Conservation (phyloP, 306 rosid genomes). For the Castanea crenata region DNA sequence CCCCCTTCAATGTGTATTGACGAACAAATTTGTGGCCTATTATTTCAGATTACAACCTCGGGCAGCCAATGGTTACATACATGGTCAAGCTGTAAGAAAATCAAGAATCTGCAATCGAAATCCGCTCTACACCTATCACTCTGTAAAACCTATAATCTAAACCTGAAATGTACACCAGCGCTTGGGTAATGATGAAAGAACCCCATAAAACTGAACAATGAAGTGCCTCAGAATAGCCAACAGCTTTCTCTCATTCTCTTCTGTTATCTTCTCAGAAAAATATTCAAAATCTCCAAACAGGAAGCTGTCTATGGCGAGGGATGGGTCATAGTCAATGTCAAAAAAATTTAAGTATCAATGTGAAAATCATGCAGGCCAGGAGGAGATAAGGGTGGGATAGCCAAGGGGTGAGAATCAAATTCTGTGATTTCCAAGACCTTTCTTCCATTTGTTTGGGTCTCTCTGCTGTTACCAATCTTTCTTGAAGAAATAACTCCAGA, state of each 20-base stretch:
- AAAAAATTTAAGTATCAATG: slow-evolving; percentile 16
- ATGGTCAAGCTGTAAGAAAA: slow-evolving; percentile 20
- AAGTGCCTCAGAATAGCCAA: slow-evolving; percentile 36
- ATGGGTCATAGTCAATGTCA: slow-evolving; percentile 7
- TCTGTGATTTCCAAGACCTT: slow-evolving; percentile 57
- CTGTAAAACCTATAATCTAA: slow-evolving; percentile 52
- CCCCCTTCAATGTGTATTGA: slow-evolving; percentile 37
- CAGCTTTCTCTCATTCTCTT: slow-evolving; percentile 37
- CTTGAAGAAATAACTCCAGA: slow-evolving; percentile 51
- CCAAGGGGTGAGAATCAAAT: slow-evolving; percentile 41
- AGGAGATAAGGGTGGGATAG: slow-evolving; percentile 82
- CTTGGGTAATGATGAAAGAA: slow-evolving; percentile 83
- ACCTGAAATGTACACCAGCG: slow-evolving; percentile 66
- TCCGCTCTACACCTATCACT: slow-evolving; percentile 42
- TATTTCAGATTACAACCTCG: slow-evolving; percentile 25
- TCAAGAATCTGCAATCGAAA: slow-evolving; percentile 40
- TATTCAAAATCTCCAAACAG: slow-evolving; percentile 23
- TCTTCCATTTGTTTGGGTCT: slow-evolving; percentile 61
- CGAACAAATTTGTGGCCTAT: slow-evolving; percentile 24
- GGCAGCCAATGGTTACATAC: slow-evolving; percentile 20
- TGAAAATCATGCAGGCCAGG: slow-evolving; percentile 46
- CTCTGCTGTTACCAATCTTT: slow-evolving; percentile 49
- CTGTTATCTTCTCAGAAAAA: slow-evolving; percentile 20
- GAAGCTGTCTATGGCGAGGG: slow-evolving; percentile 26
- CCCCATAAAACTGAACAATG: slow-evolving; percentile 32